A percentile compares a stretch with the other conserved stretches of the same genome.
These are phyloP conservation scores for Iris pallida DNA, from an alignment of 116 monocot species.

Conservation along the genomic window DNA sequence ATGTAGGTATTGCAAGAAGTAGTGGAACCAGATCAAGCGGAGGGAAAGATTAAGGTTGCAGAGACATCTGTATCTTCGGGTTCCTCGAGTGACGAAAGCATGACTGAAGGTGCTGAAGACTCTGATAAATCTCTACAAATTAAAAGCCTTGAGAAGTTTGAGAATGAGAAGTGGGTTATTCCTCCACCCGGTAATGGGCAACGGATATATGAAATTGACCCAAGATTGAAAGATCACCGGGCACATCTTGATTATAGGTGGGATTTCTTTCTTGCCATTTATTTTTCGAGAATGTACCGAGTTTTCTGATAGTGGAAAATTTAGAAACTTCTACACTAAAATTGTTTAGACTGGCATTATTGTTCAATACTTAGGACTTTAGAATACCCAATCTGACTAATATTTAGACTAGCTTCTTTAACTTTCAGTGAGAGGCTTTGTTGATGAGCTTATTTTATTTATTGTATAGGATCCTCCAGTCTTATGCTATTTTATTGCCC, in stretches of 20 bases:
- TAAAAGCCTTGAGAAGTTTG: conserved; percentile 3
- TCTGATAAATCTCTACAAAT: not conserved
- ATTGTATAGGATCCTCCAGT: no score
- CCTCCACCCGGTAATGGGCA: conserved; percentile 77
- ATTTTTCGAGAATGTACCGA: not conserved
- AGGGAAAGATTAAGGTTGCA: conserved; percentile 20
- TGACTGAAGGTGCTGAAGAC: conserved; percentile 7
- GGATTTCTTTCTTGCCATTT: not conserved
- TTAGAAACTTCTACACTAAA: no score
- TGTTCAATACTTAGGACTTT: no score
- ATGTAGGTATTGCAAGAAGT: conserved; percentile 29
- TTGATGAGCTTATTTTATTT: no score
- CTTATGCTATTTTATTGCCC: no score
- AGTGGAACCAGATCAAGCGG: conserved; percentile 13
- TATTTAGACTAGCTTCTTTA: no score
- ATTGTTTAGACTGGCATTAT: no score
- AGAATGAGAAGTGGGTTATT: conserved; percentile 35
- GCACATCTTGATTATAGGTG: conserved; percentile 90
- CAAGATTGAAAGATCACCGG: conserved; percentile 50
- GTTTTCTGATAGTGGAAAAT: no score
- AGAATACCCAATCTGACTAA: no score
- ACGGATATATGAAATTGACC: conserved; percentile 87
- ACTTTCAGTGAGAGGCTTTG: no score
- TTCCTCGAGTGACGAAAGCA: conserved; percentile 1
- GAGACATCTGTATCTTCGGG: conserved; percentile 3